A percentile compares a stretch with the other conserved stretches of the same genome.
Evolutionary conservation across 768 basidiomycete species (phyloP).

Genomic region (Melanogaster broomeanus): DNA sequence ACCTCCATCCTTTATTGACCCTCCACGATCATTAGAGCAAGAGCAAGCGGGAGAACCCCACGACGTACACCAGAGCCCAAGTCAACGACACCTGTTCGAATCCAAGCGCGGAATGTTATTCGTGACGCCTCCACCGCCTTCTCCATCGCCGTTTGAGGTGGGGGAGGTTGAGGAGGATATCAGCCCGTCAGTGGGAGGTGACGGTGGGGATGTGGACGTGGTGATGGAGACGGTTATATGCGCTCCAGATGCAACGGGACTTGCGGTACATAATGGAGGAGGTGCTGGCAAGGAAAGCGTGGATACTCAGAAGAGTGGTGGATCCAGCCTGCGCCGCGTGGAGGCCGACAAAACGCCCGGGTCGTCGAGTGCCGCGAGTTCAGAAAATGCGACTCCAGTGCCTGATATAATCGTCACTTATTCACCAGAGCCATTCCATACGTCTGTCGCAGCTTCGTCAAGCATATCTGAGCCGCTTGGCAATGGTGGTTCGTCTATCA

Average conservation of each 20-base stretch:
- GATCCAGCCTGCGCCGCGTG: background rate
- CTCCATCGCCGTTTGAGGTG: background rate
- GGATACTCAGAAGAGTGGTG: background rate
- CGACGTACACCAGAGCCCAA: background rate
- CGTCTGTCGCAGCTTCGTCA: background rate
- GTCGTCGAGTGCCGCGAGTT: background rate
- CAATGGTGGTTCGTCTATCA: background rate
- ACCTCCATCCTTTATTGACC: background rate
- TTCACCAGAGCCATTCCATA: background rate
- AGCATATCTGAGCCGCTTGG: background rate
- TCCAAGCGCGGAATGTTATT: background rate
- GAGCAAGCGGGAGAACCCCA: background rate
- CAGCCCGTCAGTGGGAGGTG: background rate
- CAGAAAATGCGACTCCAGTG: background rate
- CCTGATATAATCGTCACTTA: background rate
- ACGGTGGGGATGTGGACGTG: background rate
- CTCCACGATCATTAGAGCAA: background rate
- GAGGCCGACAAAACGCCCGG: background rate
- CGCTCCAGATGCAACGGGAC: background rate
- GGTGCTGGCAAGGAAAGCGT: background rate
- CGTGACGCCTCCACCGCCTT: constrained; percentile 5
- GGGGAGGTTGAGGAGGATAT: background rate
- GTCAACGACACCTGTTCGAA: background rate
- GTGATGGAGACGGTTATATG: background rate
- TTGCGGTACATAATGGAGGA: background rate